These are phyloP conservation scores for Thelonectria olida DNA, from an alignment of 2,329 filamentous ascomycete genomes.

Conservation along the genomic window DNA sequence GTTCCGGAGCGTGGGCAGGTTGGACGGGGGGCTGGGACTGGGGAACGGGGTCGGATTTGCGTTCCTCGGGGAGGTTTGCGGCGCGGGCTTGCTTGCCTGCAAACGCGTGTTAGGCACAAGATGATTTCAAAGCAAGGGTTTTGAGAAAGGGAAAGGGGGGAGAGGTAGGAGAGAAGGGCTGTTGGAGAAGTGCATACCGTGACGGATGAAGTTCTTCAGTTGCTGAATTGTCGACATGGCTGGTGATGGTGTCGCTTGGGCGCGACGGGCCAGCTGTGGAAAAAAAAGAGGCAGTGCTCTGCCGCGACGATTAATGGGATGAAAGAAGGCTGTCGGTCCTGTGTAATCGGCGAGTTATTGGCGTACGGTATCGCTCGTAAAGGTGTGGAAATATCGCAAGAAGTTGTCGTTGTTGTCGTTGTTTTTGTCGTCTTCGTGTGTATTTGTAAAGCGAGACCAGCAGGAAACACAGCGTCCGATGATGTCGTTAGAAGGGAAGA, in stretches of 20 bases:
- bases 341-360: not conserved
- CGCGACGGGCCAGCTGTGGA: conserved; percentile 37
- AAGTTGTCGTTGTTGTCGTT: too few species aligned
- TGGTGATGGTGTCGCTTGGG: conserved; percentile 35
- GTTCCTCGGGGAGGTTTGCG: conserved; percentile 62
- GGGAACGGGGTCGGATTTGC: conserved; percentile 62
- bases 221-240: conserved; percentile 84
- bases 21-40: conserved; percentile 59
- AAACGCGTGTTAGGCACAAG: conserved; percentile 14
- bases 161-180: not conserved
- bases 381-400: not conserved
- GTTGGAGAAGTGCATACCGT: conserved; percentile 63
- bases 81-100: conserved; percentile 87
- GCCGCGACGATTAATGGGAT: conserved; percentile 4
- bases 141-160: not conserved
- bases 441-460: conserved; percentile 4
- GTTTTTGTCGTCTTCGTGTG: not conserved
- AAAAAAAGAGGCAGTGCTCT: conserved; percentile 16
- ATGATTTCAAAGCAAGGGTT: not conserved
- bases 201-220: conserved; percentile 97
- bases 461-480: conserved; percentile 7
- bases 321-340: conserved; percentile 11
- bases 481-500: conserved; percentile 13
- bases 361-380: not conserved
- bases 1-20: conserved; percentile 60